Base-by-base conservation (phyloP, 768 basidiomycete genomes). In the Podaxis sp. region DNA sequence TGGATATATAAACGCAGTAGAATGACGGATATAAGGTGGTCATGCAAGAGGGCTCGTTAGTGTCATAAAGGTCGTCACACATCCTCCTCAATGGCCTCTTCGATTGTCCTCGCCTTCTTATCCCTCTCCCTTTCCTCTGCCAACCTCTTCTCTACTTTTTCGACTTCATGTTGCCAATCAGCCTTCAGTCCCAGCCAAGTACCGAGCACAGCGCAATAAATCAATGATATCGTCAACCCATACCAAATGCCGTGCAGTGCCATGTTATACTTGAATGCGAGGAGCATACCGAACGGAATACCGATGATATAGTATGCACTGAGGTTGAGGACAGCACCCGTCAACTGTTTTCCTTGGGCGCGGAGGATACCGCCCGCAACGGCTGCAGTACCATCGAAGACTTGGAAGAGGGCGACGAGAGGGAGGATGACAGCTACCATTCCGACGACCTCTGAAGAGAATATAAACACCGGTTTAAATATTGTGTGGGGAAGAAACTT, bases 231-330 rank as follows among this genome's bases (percentile, higher is more conserved):
- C 0, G 90, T 91, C 42, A 96, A 76, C 13, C 95, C 95, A 44
- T 90, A 79, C 95, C 95, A 97, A 15, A 97, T 81, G 0, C 95
- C 95, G 19, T 79, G 76, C 12, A 97, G 78, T 0, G 79, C 85
- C 72, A 84, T 79, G 40, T 78, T 72, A 11, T 70, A 72, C 56
- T 76, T 77, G 77, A 95, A 94, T 2, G 90, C 81, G 3, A 96
- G 85, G 74, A 83, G 91, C 56, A 94, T 75, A 13, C 92, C 95
- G 51, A 93, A 78, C 0, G 95, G 95, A 55, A 96, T 89, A 30
- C 92, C 92, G 64, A 95, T 75, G 61, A 88, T 74, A 68, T 96
- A 95, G 74, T 95, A 95, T 2, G 89, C 87, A 54, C 84, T 84
- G 17, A 95, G 76, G 71, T 95, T 95, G 61, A 95, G 79, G 11